A percentile compares a stretch with the other conserved stretches of the same genome.
Conservation (phyloP, 208 protist species). For the Sergeia podlipaevii region DNA sequence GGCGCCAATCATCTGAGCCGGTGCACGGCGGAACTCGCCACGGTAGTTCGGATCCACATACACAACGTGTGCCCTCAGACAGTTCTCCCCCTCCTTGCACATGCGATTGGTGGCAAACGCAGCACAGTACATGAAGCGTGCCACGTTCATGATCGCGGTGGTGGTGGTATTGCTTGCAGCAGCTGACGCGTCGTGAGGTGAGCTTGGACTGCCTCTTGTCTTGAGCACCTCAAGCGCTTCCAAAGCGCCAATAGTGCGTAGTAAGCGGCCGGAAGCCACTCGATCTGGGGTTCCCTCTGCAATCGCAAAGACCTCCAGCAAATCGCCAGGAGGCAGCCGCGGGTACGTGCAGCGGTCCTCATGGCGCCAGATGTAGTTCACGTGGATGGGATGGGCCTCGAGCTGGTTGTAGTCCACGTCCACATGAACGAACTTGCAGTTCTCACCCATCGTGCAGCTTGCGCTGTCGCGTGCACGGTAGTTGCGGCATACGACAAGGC, state of each 20-base stretch:
- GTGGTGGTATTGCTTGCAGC: no score
- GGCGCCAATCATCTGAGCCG: no score
- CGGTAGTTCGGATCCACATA: conserved; percentile 27
- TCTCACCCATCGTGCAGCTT: conserved; percentile 53
- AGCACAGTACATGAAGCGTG: conserved; percentile 30
- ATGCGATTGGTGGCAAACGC: conserved; percentile 30
- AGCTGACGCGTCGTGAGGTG: no score
- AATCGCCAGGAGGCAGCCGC: conserved; percentile 44
- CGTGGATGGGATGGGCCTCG: conserved; percentile 63
- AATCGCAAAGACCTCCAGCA: no score
- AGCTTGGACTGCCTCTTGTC: no score
- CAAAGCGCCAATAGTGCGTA: no score
- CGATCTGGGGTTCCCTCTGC: no score
- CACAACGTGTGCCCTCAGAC: conserved; percentile 31
- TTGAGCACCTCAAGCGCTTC: no score
- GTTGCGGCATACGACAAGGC: conserved; percentile 79
- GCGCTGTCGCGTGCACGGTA: conserved; percentile 35
- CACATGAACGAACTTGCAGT: conserved; percentile 82
- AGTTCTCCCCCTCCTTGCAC: conserved; percentile 34
- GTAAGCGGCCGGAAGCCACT: no score
- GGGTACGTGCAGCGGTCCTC: conserved; percentile 62
- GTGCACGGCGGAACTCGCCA: conserved; percentile 33
- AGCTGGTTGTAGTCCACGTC: conserved; percentile 51
- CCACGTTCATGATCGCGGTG: no score
- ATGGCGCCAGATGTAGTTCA: conserved; percentile 78